Evolutionary conservation across 1,139 yeast species (phyloP).

Genomic region (Zygosaccharomyces pseudobailii): DNA sequence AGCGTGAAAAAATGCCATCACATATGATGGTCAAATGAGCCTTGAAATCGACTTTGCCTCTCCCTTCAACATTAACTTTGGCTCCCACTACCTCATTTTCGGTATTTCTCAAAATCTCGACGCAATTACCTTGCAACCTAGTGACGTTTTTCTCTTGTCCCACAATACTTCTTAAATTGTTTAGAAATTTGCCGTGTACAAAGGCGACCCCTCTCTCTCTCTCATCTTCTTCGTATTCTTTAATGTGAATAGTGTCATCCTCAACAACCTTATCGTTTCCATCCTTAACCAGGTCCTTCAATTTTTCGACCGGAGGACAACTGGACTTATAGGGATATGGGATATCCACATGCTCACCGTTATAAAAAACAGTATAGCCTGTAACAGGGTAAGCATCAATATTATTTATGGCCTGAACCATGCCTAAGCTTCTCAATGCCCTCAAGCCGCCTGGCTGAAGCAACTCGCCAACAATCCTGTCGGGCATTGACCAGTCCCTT

Average conservation of each 20-base stretch:
- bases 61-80: constrained; percentile 39
- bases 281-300: constrained; percentile 49
- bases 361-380: constrained; percentile 77
- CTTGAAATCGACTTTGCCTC: constrained; percentile 39
- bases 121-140: constrained; percentile 76
- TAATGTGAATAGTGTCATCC: constrained; percentile 46
- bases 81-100: constrained; percentile 66
- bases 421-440: constrained; percentile 75
- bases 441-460: constrained; percentile 93
- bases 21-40: constrained; percentile 73
- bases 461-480: constrained; percentile 93
- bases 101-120: constrained; percentile 50
- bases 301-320: constrained; percentile 44
- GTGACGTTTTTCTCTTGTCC: constrained; percentile 65
- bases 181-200: constrained; percentile 86
- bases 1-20: constrained; percentile 93
- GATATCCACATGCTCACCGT: constrained; percentile 51
- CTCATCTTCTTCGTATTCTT: constrained; percentile 57
- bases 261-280: constrained; percentile 50
- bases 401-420: constrained; percentile 70
- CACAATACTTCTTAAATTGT: constrained; percentile 72
- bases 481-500: constrained; percentile 88
- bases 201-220: constrained; percentile 76
- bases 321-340: constrained; percentile 69
- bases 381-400: constrained; percentile 74